phyloP scores from a whole-genome alignment of 139 green algal species.

The Chlorella sp. region DNA sequence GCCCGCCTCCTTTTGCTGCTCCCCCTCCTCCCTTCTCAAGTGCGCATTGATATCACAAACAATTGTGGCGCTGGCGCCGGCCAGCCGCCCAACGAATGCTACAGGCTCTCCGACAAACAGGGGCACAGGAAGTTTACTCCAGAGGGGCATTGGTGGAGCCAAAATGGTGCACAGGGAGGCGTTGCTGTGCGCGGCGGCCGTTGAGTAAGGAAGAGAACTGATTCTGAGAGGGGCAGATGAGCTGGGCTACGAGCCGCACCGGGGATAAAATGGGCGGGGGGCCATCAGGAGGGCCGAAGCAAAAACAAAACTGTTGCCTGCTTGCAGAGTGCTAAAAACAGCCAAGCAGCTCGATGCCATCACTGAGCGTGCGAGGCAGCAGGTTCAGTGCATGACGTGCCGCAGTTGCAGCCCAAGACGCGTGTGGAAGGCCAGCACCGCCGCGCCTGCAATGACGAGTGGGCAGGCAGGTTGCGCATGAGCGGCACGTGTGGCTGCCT shows the following conservation, averaged over 20 bases:
- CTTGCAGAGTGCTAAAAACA: not conserved
- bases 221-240: not conserved
- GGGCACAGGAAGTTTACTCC: too few relatives aligned
- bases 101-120: too few relatives aligned
- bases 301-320: not conserved
- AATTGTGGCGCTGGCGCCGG: too few relatives aligned
- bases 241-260: not conserved
- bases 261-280: not conserved
- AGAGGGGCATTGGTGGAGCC: too few relatives aligned
- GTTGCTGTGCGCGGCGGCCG: too few relatives aligned
- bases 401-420: slow-evolving; percentile 20
- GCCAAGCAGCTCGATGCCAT: not conserved
- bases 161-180: too few relatives aligned
- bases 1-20: not conserved
- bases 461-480: too few relatives aligned
- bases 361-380: not conserved
- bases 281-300: not conserved
- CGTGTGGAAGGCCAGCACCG: slow-evolving; percentile 26
- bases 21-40: slow-evolving; percentile 6
- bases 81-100: too few relatives aligned
- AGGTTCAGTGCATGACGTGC: slow-evolving; percentile 7
- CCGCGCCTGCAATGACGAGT: not conserved
- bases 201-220: too few relatives aligned
- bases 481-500: too few relatives aligned
- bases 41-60: not conserved